Base-by-base conservation (phyloP, 495 filamentous ascomycete species). In the Tetracladium marchalianum region DNA sequence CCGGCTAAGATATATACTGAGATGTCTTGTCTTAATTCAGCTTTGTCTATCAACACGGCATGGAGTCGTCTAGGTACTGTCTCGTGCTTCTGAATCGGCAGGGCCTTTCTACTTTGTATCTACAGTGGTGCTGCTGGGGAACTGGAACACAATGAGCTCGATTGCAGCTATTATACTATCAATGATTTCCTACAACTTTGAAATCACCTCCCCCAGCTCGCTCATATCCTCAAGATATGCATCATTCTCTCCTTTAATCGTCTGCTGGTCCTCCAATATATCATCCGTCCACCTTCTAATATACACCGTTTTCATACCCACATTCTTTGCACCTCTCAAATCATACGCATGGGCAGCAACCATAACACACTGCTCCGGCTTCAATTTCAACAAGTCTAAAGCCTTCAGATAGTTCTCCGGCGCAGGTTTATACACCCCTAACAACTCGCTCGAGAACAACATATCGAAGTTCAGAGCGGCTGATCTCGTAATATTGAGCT, bases 341-440 rank as follows among this genome's bases (percentile, higher is more conserved):
- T 76, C 73, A 57, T 71, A 76, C 12, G 70, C 72, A 62, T 77
- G 72, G 27, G 73, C 73, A 10, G 73, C 74, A 11, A 76, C 71
- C 59, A 69, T 57, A 3, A 75, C 70, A n/a, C 62, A 63, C 50
- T 78, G 66, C 15, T 70, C 61, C 0, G 71, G 65, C 24, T 52
- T 46, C 11, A 68, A 50, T 42, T 66, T 62, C 9, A 76, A 57
- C 17, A 72, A 51, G 32, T 66, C 39, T 34, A 75, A 55, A 5
- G 60, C 70, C 50, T 67, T 72, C 16, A 55, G 34, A 57, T 76
- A 77, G 31, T 55, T 62, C 34, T 69, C 65, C 11, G 55, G 61
- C 31, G 58, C 61, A 1, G 73, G 73, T 50, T 75, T 70, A 38
- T 69, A 67, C 2, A 68, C 51, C 4, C 70, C 69, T 2, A 76